A percentile compares a stretch with the other conserved stretches of the same genome.
Evolutionary conservation across 2,329 filamentous ascomycete species (phyloP).

Genomic region (Neonectria coccinea): DNA sequence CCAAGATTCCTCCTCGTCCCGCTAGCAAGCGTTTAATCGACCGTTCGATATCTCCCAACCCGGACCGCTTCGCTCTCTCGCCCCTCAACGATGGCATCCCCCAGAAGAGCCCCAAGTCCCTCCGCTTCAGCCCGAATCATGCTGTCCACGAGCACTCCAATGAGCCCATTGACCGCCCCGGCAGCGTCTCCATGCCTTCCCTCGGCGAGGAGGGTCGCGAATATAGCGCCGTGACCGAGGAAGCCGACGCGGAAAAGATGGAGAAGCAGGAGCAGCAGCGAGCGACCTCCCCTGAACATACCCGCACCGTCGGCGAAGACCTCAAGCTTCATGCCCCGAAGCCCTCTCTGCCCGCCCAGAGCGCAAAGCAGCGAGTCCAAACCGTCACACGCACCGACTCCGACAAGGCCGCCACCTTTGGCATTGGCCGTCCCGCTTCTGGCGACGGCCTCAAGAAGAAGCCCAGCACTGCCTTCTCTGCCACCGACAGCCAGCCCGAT

Average conservation of each 20-base stretch:
- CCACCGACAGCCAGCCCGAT: constrained; percentile 62
- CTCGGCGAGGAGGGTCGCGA: constrained; percentile 91
- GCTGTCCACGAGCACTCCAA: constrained; percentile 48
- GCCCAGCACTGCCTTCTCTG: constrained; percentile 68
- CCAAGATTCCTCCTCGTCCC: constrained; percentile 84
- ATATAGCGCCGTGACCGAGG: constrained; percentile 74
- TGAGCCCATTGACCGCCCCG: constrained; percentile 69
- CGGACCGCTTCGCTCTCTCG: constrained; percentile 84
- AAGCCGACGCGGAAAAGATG: constrained; percentile 50
- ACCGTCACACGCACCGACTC: constrained; percentile 92
- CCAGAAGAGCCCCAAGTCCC: constrained; percentile 57
- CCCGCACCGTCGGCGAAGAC: constrained; percentile 81
- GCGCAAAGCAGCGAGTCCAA: constrained; percentile 85
- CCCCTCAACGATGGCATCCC: constrained; percentile 81
- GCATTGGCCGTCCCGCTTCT: constrained; percentile 75
- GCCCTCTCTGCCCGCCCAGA: constrained; percentile 83
- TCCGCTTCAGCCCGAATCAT: constrained; percentile 52
- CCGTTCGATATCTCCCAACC: constrained; percentile 81
- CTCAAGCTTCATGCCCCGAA: constrained; percentile 90
- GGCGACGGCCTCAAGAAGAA: constrained; percentile 71
- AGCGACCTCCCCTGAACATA: constrained; percentile 73
- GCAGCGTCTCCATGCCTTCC: constrained; percentile 84
- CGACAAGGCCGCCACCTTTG: constrained; percentile 84
- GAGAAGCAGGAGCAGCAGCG: constrained; percentile 53
- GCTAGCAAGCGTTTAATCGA: constrained; percentile 73